These are phyloP conservation scores for Berberis thunbergii DNA, from an alignment of 164 flowering plant genomes.

Conservation along the genomic window DNA sequence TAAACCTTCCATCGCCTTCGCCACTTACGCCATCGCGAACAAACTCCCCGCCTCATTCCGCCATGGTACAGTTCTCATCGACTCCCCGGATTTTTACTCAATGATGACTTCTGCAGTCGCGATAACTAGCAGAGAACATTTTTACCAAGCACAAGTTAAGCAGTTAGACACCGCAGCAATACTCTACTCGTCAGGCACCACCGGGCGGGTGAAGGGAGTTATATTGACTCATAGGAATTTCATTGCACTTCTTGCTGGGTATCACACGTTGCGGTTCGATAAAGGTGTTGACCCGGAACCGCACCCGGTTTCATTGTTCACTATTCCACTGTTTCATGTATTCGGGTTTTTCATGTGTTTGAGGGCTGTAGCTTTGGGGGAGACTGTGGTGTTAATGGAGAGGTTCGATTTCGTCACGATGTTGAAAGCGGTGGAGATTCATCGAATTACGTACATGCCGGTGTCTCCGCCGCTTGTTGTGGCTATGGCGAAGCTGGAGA, in stretches of 20 bases:
- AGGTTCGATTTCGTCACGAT: slow-evolving; percentile 51
- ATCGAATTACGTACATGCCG: slow-evolving; percentile 32
- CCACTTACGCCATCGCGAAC: slow-evolving; percentile 24
- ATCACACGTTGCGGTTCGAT: background rate
- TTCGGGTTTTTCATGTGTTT: slow-evolving; percentile 44
- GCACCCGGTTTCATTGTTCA: slow-evolving; percentile 19
- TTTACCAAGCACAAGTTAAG: slow-evolving; percentile 1
- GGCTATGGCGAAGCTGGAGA: slow-evolving; percentile 34
- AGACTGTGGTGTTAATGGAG: slow-evolving; percentile 44
- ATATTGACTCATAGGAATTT: slow-evolving; percentile 48
- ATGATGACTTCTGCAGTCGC: slow-evolving; percentile 8
- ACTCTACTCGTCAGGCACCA: slow-evolving; percentile 66
- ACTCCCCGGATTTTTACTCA: slow-evolving; percentile 19
- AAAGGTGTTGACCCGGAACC: background rate
- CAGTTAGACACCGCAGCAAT: slow-evolving; percentile 52
- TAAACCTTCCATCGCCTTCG: slow-evolving; percentile 49
- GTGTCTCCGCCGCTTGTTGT: slow-evolving; percentile 62
- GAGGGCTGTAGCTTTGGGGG: slow-evolving; percentile 32
- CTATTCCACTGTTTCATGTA: slow-evolving; percentile 39
- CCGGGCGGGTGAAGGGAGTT: slow-evolving; percentile 59
- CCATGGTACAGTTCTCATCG: slow-evolving; percentile 17
- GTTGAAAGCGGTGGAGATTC: slow-evolving; percentile 51
- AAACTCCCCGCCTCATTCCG: slow-evolving; percentile 26
- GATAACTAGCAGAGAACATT: background rate
- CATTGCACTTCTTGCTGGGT: slow-evolving; percentile 19